Evolutionary conservation across 352 stramenopile species (phyloP).

Genomic region (Salisapilia sapeloensis): DNA sequence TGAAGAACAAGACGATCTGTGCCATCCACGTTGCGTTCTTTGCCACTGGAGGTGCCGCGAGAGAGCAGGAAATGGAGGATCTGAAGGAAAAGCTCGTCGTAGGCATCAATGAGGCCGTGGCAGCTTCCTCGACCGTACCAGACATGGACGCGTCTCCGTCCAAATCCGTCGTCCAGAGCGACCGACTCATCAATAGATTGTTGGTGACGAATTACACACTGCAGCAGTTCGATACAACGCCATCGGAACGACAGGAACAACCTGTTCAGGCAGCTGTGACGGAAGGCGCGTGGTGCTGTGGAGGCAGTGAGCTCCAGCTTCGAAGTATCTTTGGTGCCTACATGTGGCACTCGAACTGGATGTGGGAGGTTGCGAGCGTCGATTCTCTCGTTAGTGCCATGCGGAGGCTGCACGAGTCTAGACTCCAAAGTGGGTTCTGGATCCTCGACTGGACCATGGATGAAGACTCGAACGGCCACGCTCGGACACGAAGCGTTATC

Average conservation of each 20-base stretch:
- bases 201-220: slow-evolving; percentile 64
- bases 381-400: slow-evolving; percentile 39
- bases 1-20: slow-evolving; percentile 64
- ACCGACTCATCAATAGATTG: slow-evolving; percentile 67
- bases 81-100: slow-evolving; percentile 46
- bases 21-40: slow-evolving; percentile 79
- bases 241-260: slow-evolving; percentile 13
- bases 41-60: slow-evolving; percentile 33
- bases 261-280: slow-evolving; percentile 20
- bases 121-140: slow-evolving; percentile 10
- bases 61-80: slow-evolving; percentile 51
- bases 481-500: slow-evolving; percentile 46
- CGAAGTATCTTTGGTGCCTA: slow-evolving; percentile 70
- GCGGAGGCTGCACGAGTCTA: slow-evolving; percentile 46
- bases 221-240: slow-evolving; percentile 11
- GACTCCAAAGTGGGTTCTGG: slow-evolving; percentile 63
- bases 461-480: slow-evolving; percentile 31
- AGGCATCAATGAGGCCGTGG: slow-evolving; percentile 25
- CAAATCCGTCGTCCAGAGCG: slow-evolving; percentile 15
- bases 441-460: slow-evolving; percentile 67
- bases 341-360: slow-evolving; percentile 79
- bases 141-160: slow-evolving; percentile 3
- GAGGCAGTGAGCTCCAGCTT: slow-evolving; percentile 54
- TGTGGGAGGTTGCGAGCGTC: slow-evolving; percentile 53
- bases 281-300: slow-evolving; percentile 24